These are phyloP conservation scores for Penicillium expansum DNA, from an alignment of 2,329 filamentous ascomycete genomes.

Conservation along the genomic window DNA sequence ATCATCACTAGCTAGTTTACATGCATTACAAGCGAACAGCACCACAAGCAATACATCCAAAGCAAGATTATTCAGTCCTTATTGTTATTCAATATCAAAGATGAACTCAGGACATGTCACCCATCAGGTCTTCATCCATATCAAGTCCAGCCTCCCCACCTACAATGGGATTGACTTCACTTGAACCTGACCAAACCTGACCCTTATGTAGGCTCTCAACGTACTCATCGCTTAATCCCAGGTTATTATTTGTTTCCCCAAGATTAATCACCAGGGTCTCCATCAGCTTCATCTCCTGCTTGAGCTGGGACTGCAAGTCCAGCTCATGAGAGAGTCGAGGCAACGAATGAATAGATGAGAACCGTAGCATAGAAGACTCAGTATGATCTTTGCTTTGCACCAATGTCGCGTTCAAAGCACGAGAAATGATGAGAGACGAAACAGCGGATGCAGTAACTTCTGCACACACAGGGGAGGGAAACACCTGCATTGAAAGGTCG, in stretches of 20 bases:
- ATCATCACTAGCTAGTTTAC: not conserved
- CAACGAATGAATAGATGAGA: constrained; percentile 40
- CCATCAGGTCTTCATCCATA: constrained; percentile 44
- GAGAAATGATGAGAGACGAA: constrained; percentile 48
- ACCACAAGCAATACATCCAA: not conserved
- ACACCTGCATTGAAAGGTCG: constrained; percentile 42
- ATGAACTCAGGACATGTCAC: constrained; percentile 27
- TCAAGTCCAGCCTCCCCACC: constrained; percentile 23
- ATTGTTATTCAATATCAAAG: no score
- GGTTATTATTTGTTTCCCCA: constrained; percentile 53
- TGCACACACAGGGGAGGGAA: constrained; percentile 25
- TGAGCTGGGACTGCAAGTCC: constrained; percentile 43
- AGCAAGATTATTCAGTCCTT: not conserved
- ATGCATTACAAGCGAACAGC: not conserved
- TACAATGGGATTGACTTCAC: constrained; percentile 16
- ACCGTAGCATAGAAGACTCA: constrained; percentile 52
- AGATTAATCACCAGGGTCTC: constrained; percentile 52
- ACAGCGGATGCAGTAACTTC: constrained; percentile 36
- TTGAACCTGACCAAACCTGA: constrained; percentile 37
- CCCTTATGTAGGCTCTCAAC: constrained; percentile 52
- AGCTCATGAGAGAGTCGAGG: constrained; percentile 38
- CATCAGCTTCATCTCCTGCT: constrained; percentile 51
- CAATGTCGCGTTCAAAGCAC: constrained; percentile 52
- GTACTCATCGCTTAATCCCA: constrained; percentile 60
- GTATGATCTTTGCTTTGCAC: constrained; percentile 42